Evolutionary conservation across 139 green algal species (phyloP).

Genomic region (Spirogloea muscicola): DNA sequence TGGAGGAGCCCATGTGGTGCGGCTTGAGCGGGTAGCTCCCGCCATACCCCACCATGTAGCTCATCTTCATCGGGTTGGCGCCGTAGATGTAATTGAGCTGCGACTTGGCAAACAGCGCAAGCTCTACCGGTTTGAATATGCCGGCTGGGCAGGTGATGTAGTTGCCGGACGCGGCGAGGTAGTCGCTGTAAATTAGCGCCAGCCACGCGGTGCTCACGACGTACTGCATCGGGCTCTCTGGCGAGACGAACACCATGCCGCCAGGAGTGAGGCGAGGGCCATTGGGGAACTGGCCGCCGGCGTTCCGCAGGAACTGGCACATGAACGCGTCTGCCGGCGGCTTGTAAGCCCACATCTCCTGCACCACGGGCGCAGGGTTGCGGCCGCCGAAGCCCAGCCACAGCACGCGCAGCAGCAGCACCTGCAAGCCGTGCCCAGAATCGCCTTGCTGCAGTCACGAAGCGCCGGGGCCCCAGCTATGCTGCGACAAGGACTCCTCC

Average conservation of each 20-base stretch:
- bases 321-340: no score
- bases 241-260: no score
- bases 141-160: background rate
- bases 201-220: constrained; percentile 22
- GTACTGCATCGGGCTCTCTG: constrained; percentile 19
- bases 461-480: no score
- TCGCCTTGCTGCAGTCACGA: no score
- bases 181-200: constrained; percentile 4
- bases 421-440: constrained; percentile 14
- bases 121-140: background rate
- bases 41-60: constrained; percentile 45
- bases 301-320: no score
- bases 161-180: background rate
- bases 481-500: no score
- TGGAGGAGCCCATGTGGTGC: constrained; percentile 36
- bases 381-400: constrained; percentile 5
- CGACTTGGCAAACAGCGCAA: background rate
- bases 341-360: constrained; percentile 1
- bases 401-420: constrained; percentile 27
- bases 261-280: no score
- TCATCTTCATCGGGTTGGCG: constrained; percentile 16
- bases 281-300: no score
- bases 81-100: constrained; percentile 40
- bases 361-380: background rate
- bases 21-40: constrained; percentile 12